Evolutionary conservation across 2,329 filamentous ascomycete species (phyloP), one percentile per base, ranked within the genome.

Genomic region (Cladosporium austrohemisphaericum): DNA sequence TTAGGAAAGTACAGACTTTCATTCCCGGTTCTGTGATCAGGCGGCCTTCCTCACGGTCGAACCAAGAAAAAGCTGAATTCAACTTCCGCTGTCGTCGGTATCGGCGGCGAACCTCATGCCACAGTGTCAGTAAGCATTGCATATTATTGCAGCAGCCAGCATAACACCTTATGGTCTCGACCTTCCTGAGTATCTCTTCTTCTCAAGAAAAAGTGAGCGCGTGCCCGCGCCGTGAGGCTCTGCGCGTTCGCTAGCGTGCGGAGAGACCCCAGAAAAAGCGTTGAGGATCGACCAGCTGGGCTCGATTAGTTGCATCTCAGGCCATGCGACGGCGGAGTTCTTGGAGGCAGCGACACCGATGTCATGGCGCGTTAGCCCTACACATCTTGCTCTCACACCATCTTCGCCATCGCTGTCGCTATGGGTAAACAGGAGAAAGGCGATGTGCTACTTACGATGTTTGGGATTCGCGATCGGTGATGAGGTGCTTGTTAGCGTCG

Each of bases 311-410:
- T 19, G 16, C 20, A 20, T 20, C 20, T 18, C 37, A n/a, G 9
- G 38, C 38, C 38, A 41, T 41, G 38, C 38, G 38, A 41, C 26
- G 38, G n/a, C n/a, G n/a, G n/a, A n/a, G n/a, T n/a, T n/a, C n/a
- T n/a, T n/a, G 14, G 38, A 23, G 38, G 13, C 26, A 28, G n/a
- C 38, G 38, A 26, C 38, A 41, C 23, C 38, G 38, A 41, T 41
- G 23, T 41, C 38, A 41, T 41, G 38, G 38, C n/a, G 38, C 26
- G 38, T 41, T 41, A 41, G 38, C 20, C 20, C 14, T 25, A n/a
- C n/a, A 23, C 20, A 23, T 23, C 5, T 40, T 23, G n/a, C 35
- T 11, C 22, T 41, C 38, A 31, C 26, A 29, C 26, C 38, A 23
- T 41, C 38, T 28, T 29, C n/a, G n/a, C n/a, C n/a, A n/a, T n/a